Evolutionary conservation across 2,329 filamentous ascomycete species (phyloP), one percentile per base, ranked within the genome.

Genomic region (Aspergillus caelatus): DNA sequence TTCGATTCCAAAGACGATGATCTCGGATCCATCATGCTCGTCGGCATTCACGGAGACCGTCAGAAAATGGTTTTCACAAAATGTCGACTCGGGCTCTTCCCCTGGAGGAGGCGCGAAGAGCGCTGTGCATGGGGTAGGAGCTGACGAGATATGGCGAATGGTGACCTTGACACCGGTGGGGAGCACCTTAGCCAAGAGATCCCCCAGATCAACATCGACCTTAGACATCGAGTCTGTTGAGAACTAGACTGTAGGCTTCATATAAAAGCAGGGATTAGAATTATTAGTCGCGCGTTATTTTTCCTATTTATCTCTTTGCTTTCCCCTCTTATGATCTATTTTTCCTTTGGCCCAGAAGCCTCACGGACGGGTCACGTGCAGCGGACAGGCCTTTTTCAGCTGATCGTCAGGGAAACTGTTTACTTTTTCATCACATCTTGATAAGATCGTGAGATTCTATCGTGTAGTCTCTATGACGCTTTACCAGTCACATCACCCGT

Each of bases 141-240:
- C 91, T 6, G 94, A 96, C 28, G 93, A 96, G 70, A 97, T 82
- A 81, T 99, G 94, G 77, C 96, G 90, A 72, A 94, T 84, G 67
- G 85, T 89, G 75, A 96, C 91, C 55, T 79, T 76, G 67, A 83
- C 80, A 63, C 80, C 81, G 58, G 81, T 76, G 30, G 86, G 85
- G 52, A 89, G 78, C 58, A 79, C 81, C 58, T 81, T 80, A 52
- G 83, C 80, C 64, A 89, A 80, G 60, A 82, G 76, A 65, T 84
- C 79, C 61, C 71, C 74, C 68, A 80, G 72, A 71, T 76, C 75
- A 61, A 72, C 68, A 58, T 73, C 72, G 60, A 71, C 67, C 72
- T 77, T 77, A 46, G 68, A 68, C 70, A 71, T 70, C 30, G 55
- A 59, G 57, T 54, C 61, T 63, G 45, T 54, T 43, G 32, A 50